These are phyloP conservation scores for Beauveria sp. DNA, from an alignment of 2,329 filamentous ascomycete species.

Conservation along the genomic window DNA sequence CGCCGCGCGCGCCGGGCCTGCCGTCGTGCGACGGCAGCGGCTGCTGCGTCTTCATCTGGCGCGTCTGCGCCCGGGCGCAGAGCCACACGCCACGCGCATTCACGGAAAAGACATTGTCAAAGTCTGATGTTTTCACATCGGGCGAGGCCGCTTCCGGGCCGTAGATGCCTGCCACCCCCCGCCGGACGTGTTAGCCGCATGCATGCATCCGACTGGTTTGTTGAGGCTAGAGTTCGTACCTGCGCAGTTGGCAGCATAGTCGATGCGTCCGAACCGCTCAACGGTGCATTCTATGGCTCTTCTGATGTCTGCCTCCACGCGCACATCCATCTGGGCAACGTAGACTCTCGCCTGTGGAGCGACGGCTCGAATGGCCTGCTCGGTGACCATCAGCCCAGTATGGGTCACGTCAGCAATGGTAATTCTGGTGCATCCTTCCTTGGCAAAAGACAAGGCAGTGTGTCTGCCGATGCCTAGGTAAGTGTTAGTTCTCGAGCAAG, in stretches of 20 bases:
- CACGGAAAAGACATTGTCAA: constrained; percentile 33
- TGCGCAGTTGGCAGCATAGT: constrained; percentile 40
- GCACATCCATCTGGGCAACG: constrained; percentile 26
- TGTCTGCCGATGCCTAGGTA: constrained; percentile 35
- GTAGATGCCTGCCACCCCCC: constrained; percentile 24
- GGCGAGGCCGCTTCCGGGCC: constrained; percentile 29
- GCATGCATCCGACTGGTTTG: neutral
- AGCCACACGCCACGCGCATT: constrained; percentile 40
- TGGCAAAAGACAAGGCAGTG: constrained; percentile 34
- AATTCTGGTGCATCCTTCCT: constrained; percentile 35
- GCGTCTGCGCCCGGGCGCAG: constrained; percentile 33
- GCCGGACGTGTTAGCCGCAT: neutral
- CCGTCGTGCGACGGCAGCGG: constrained; percentile 35
- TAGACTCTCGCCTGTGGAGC: constrained; percentile 21
- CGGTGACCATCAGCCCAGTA: constrained; percentile 25
- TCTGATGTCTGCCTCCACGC: constrained; percentile 26
- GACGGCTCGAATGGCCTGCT: constrained; percentile 20
- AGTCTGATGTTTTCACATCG: constrained; percentile 27
- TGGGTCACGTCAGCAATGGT: constrained; percentile 32
- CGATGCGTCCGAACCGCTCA: constrained; percentile 30
- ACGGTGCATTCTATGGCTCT: constrained; percentile 25
- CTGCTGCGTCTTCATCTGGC: constrained; percentile 36
- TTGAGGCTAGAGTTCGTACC: constrained; percentile 17
- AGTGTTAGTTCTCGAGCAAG: neutral
- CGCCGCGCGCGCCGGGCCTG: constrained; percentile 31